phyloP scores from a whole-genome alignment of 441 rosid genomes.

The Theobroma grandiflorum region DNA sequence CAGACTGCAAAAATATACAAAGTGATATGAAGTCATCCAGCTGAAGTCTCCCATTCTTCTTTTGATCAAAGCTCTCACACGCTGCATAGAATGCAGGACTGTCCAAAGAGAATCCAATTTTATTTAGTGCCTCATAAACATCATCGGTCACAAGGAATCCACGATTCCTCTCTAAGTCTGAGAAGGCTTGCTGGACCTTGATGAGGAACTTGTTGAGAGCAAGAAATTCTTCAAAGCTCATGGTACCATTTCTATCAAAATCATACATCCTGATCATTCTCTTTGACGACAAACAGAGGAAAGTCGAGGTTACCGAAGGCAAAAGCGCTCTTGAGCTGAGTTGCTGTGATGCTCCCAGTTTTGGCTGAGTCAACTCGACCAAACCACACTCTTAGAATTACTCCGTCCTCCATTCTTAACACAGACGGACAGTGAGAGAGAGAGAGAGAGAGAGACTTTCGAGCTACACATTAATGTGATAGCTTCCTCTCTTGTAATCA shows the following conservation, averaged over 20 bases:
- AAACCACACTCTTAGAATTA: too few relatives aligned
- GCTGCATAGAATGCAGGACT: conserved; percentile 69
- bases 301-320: conserved; percentile 69
- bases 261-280: conserved; percentile 89
- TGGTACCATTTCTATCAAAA: conserved; percentile 72
- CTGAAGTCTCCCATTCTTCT: conserved; percentile 67
- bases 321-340: conserved; percentile 68
- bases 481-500: too few relatives aligned
- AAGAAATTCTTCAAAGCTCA: conserved; percentile 73
- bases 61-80: conserved; percentile 77
- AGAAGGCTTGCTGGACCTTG: conserved; percentile 71
- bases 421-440: too few relatives aligned
- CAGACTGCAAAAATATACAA: conserved; percentile 72
- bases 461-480: too few relatives aligned
- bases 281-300: conserved; percentile 63
- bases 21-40: conserved; percentile 75
- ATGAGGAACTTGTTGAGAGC: conserved; percentile 73
- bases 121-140: conserved; percentile 62
- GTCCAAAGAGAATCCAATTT: conserved; percentile 69
- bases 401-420: too few relatives aligned
- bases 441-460: too few relatives aligned
- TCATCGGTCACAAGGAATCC: conserved; percentile 66
- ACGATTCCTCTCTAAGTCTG: conserved; percentile 67
- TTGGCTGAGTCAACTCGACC: too few relatives aligned
- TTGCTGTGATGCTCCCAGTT: too few relatives aligned